These are phyloP conservation scores for Phialocephala sp. DNA, from an alignment of 2,329 filamentous ascomycete genomes.

Conservation along the genomic window DNA sequence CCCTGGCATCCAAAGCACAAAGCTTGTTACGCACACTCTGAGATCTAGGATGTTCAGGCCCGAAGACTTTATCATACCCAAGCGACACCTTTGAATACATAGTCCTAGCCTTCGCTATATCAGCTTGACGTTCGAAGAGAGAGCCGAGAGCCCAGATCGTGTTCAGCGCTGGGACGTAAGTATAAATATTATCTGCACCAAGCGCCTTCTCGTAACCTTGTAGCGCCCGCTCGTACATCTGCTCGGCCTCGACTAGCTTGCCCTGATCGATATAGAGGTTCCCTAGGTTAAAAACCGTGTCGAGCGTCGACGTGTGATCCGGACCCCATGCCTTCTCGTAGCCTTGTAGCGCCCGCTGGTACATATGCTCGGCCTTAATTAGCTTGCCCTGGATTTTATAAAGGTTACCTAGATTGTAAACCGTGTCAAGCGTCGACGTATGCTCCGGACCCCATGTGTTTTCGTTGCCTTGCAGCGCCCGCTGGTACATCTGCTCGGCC, in stretches of 20 bases:
- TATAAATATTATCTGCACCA: slow-evolving; percentile 34
- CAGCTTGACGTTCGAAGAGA: slow-evolving; percentile 40
- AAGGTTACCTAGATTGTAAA: slow-evolving; percentile 10
- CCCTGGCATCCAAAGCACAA: slow-evolving; percentile 23
- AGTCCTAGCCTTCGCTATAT: slow-evolving; percentile 35
- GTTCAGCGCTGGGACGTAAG: slow-evolving; percentile 30
- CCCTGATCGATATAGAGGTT: slow-evolving; percentile 37
- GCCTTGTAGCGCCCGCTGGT: slow-evolving; percentile 21
- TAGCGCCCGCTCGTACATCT: slow-evolving; percentile 23
- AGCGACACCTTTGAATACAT: slow-evolving; percentile 30
- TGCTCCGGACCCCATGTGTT: slow-evolving; percentile 27
- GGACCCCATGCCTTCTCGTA: slow-evolving; percentile 24
- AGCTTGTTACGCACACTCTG: slow-evolving; percentile 21
- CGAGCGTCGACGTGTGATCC: slow-evolving; percentile 26
- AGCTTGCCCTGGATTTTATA: slow-evolving; percentile 13
- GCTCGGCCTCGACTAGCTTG: slow-evolving; percentile 38
- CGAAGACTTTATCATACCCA: slow-evolving; percentile 33
- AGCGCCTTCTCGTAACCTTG: slow-evolving; percentile 27
- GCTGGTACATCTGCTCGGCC: slow-evolving; percentile 37
- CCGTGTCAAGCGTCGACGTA: slow-evolving; percentile 12
- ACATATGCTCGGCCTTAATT: slow-evolving; percentile 13
- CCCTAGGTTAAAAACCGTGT: slow-evolving; percentile 33
- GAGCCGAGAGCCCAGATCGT: slow-evolving; percentile 14
- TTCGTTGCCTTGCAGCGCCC: slow-evolving; percentile 24
- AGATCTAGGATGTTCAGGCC: slow-evolving; percentile 29